Percentiles rank a stretch among this genome's conserved stretches.
phyloP scores from a whole-genome alignment of 2,329 filamentous ascomycete species.

The Botrytis paeoniae region DNA sequence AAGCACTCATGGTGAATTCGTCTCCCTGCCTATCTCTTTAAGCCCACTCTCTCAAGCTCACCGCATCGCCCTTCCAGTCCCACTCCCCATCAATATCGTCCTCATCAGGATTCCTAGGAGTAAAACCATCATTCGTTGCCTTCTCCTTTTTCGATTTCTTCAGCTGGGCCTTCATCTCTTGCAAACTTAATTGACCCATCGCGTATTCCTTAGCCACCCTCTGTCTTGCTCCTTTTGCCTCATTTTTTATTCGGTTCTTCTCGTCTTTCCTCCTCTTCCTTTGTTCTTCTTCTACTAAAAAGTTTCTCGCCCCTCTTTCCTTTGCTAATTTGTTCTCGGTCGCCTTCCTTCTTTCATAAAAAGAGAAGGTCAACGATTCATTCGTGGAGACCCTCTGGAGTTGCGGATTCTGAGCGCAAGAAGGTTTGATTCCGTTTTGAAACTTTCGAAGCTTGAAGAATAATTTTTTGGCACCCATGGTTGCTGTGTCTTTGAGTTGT shows the following conservation, averaged over 20 bases:
- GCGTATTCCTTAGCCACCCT: background rate
- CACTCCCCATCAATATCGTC: background rate
- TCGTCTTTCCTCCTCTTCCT: background rate
- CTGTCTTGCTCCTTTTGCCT: background rate
- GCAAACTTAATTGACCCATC: background rate
- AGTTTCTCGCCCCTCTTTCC: background rate
- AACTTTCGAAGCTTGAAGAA: background rate
- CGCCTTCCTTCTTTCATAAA: background rate
- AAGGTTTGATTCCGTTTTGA: background rate
- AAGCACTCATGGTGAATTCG: background rate
- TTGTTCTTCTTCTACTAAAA: background rate
- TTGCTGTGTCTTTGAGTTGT: background rate
- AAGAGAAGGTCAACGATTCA: background rate
- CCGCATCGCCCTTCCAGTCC: background rate
- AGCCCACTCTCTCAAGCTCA: background rate
- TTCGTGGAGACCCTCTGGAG: background rate
- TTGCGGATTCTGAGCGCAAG: background rate
- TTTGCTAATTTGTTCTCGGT: background rate
- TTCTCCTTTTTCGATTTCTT: background rate
- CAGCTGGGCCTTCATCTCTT: background rate
- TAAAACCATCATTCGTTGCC: background rate
- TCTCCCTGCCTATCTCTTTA: background rate
- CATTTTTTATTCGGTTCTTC: background rate
- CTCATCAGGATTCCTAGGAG: background rate
- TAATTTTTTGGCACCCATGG: background rate